These are phyloP conservation scores for Sphaerulina populicola DNA, from an alignment of 2,329 filamentous ascomycete species.

Conservation along the genomic window DNA sequence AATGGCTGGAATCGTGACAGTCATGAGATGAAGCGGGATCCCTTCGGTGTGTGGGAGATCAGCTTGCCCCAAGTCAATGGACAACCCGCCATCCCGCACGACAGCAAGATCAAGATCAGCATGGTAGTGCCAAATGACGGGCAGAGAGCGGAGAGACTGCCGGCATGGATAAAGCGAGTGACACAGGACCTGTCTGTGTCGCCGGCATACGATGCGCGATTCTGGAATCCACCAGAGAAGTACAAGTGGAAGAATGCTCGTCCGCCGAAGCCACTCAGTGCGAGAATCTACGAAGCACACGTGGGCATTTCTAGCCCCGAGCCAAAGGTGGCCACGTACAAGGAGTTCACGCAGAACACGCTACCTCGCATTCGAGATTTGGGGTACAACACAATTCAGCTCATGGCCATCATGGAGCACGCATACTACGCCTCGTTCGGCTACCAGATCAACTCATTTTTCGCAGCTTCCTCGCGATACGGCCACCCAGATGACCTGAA, in stretches of 20 bases:
- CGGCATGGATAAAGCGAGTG: slow-evolving; percentile 95
- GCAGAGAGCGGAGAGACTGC: slow-evolving; percentile 70
- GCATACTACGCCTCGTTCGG: slow-evolving; percentile 99
- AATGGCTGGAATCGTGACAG: slow-evolving; percentile 82
- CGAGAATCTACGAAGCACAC: slow-evolving; percentile 97
- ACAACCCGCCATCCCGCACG: slow-evolving; percentile 72
- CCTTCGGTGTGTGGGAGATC: slow-evolving; percentile 81
- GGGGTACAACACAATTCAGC: slow-evolving; percentile 94
- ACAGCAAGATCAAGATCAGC: slow-evolving; percentile 90
- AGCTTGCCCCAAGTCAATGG: slow-evolving; percentile 67
- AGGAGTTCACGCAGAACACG: slow-evolving; percentile 91
- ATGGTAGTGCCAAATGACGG: slow-evolving; percentile 72
- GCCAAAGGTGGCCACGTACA: slow-evolving; percentile 81
- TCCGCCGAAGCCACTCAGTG: slow-evolving; percentile 74
- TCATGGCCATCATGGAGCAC: slow-evolving; percentile 99
- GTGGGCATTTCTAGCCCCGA: slow-evolving; percentile 94
- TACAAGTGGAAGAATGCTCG: slow-evolving; percentile 78
- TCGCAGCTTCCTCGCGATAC: slow-evolving; percentile 91
- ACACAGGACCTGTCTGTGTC: slow-evolving; percentile 87
- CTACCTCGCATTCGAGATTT: slow-evolving; percentile 81
- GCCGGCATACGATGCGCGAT: slow-evolving; percentile 85
- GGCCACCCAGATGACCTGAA: slow-evolving; percentile 90
- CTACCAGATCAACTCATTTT: slow-evolving; percentile 98
- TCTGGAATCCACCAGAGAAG: slow-evolving; percentile 89
- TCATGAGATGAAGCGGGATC: slow-evolving; percentile 78